These are phyloP conservation scores for Penicillium atrosanguineum DNA, from an alignment of 495 filamentous ascomycete genomes.

Conservation along the genomic window DNA sequence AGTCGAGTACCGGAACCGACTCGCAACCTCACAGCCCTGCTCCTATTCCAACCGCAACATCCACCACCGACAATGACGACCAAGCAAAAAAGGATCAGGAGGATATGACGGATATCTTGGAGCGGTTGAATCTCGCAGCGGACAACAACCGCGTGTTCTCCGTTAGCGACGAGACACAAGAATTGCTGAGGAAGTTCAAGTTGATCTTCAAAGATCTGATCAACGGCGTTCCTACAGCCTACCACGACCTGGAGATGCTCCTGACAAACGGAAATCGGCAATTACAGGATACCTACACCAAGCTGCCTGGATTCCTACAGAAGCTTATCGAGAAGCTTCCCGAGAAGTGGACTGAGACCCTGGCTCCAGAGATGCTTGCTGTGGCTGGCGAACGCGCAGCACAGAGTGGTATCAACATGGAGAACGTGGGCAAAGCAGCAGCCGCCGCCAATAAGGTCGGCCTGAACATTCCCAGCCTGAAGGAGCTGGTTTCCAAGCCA, in stretches of 20 bases:
- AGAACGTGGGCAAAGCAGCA: slow-evolving; percentile 48
- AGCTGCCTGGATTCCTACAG: slow-evolving; percentile 78
- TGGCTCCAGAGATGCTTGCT: slow-evolving; percentile 79
- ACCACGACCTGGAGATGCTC: slow-evolving; percentile 79
- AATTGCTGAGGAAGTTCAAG: slow-evolving; percentile 79
- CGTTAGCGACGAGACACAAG: slow-evolving; percentile 75
- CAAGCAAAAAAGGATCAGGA: slow-evolving; percentile 62
- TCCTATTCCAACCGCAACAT: slow-evolving; percentile 11
- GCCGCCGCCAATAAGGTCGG: slow-evolving; percentile 51
- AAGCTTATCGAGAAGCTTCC: slow-evolving; percentile 84
- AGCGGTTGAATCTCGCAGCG: slow-evolving; percentile 74
- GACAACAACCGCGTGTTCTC: slow-evolving; percentile 78
- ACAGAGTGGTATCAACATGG: slow-evolving; percentile 60
- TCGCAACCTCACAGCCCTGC: slow-evolving; percentile 5
- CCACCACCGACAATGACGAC: slow-evolving; percentile 24
- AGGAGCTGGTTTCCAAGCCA: slow-evolving; percentile 81
- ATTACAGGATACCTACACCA: slow-evolving; percentile 70
- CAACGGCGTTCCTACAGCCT: slow-evolving; percentile 89
- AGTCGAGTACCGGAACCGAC: not conserved
- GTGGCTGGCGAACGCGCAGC: slow-evolving; percentile 68
- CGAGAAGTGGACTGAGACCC: slow-evolving; percentile 66
- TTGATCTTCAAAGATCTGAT: slow-evolving; percentile 86
- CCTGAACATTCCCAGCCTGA: slow-evolving; percentile 58
- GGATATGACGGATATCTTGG: slow-evolving; percentile 73
- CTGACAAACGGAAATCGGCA: slow-evolving; percentile 76